These are phyloP conservation scores for Annulohypoxylon stygium DNA, from an alignment of 495 filamentous ascomycete species.

Conservation along the genomic window DNA sequence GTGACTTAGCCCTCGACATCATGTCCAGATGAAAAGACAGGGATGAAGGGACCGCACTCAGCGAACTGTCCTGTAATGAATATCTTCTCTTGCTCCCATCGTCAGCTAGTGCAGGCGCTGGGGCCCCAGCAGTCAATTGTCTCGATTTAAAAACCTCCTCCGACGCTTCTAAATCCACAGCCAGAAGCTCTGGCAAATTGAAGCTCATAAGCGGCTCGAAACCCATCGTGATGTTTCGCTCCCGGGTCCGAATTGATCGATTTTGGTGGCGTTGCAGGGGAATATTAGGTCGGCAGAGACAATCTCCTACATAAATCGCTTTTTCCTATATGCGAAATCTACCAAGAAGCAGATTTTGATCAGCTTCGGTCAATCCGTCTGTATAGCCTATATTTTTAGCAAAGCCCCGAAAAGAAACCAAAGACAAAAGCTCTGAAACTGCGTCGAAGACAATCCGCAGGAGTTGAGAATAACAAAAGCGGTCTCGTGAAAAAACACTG, in stretches of 20 bases:
- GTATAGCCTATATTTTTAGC: constrained; percentile 1
- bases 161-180: constrained; percentile 57
- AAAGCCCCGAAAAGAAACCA: constrained; percentile 12
- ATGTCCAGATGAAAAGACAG: constrained; percentile 26
- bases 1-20: constrained; percentile 42
- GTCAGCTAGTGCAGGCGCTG: constrained; percentile 48
- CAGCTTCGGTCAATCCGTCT: constrained; percentile 9
- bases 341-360: constrained; percentile 10
- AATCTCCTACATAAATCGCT: constrained; percentile 14
- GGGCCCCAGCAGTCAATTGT: constrained; percentile 59
- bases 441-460: constrained; percentile 23
- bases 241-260: constrained; percentile 30
- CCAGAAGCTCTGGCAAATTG: constrained; percentile 62
- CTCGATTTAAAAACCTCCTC: constrained; percentile 55
- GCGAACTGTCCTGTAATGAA: constrained; percentile 44
- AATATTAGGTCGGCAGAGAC: constrained; percentile 24
- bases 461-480: constrained; percentile 28
- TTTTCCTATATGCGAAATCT: constrained; percentile 19
- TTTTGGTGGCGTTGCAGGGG: constrained; percentile 45
- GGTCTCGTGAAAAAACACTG: constrained; percentile 31
- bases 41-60: constrained; percentile 36
- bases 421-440: constrained; percentile 6
- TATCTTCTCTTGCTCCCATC: constrained; percentile 41
- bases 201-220: constrained; percentile 49
- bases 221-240: constrained; percentile 40